Conservation (phyloP, 2,329 filamentous ascomycete species). For the Tolypocladium guangdongense region DNA sequence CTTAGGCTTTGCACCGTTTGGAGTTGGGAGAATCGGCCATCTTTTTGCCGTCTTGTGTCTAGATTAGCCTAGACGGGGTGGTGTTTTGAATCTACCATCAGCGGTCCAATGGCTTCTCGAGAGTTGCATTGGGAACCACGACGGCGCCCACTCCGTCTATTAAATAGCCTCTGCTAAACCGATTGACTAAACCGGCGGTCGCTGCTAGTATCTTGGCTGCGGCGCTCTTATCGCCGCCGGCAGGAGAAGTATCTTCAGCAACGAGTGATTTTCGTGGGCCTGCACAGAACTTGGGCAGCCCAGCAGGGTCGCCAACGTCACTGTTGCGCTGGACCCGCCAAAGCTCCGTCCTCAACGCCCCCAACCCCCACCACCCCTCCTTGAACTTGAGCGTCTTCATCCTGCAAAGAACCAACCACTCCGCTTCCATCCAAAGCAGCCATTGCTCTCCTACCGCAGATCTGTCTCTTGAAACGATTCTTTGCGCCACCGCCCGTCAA, state of each 20-base stretch:
- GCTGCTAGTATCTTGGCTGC: too few relatives aligned
- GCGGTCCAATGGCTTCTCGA: neutral
- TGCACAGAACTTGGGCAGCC: neutral
- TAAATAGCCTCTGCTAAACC: neutral
- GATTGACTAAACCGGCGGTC: neutral
- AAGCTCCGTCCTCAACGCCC: neutral
- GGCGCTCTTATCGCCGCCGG: neutral
- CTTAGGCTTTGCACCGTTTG: constrained; percentile 4
- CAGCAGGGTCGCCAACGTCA: neutral
- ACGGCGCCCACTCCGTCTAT: neutral
- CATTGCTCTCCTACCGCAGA: neutral
- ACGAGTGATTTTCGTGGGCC: neutral
- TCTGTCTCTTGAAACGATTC: neutral
- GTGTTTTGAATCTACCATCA: neutral
- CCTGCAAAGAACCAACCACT: neutral
- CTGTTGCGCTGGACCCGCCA: neutral
- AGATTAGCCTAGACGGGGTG: neutral
- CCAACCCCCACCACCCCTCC: neutral
- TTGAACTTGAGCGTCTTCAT: neutral
- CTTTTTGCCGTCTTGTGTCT: neutral
- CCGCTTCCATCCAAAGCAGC: neutral
- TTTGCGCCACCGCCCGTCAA: constrained; percentile 18
- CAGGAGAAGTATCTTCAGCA: neutral
- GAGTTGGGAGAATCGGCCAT: constrained; percentile 3
- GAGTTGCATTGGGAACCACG: neutral